Conservation (phyloP, 768 basidiomycete species). For the Suillus lakei region DNA sequence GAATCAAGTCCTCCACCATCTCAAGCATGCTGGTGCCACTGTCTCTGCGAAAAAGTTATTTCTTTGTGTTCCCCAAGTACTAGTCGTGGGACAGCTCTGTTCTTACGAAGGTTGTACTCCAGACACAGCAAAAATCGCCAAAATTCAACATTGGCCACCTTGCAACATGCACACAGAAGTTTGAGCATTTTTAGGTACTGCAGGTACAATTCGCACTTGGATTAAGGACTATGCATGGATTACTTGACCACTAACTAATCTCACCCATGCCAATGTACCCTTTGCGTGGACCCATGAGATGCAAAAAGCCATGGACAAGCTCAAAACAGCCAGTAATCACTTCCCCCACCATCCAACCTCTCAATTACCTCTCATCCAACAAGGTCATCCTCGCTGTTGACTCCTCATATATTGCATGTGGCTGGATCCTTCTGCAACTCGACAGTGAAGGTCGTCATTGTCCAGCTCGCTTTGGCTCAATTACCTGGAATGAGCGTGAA, state of each 20-base stretch:
- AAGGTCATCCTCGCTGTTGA: not conserved
- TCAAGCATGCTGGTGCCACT: too few relatives aligned
- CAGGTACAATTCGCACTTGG: not conserved
- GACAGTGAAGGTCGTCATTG: fast-evolving
- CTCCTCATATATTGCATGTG: not conserved
- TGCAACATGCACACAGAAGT: too few relatives aligned
- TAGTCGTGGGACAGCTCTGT: too few relatives aligned
- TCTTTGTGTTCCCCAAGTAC: too few relatives aligned
- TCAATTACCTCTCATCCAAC: fast-evolving
- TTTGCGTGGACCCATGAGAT: fast-evolving
- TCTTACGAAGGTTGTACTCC: too few relatives aligned
- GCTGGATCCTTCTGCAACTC: not conserved
- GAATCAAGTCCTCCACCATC: too few relatives aligned
- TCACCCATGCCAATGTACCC: not conserved
- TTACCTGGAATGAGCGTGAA: not conserved
- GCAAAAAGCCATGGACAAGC: not conserved
- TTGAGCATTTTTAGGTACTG: too few relatives aligned
- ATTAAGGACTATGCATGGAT: not conserved
- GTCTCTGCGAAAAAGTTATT: too few relatives aligned
- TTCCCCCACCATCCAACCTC: not conserved
- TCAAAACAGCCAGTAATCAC: not conserved
- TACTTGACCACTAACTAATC: fast-evolving
- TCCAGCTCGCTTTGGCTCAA: not conserved
- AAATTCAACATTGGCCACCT: too few relatives aligned
- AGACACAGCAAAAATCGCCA: too few relatives aligned